A percentile compares a stretch with the other conserved stretches of the same genome.
These are phyloP conservation scores for Cichorium intybus DNA, from an alignment of 140 eudicot genomes.

Conservation along the genomic window DNA sequence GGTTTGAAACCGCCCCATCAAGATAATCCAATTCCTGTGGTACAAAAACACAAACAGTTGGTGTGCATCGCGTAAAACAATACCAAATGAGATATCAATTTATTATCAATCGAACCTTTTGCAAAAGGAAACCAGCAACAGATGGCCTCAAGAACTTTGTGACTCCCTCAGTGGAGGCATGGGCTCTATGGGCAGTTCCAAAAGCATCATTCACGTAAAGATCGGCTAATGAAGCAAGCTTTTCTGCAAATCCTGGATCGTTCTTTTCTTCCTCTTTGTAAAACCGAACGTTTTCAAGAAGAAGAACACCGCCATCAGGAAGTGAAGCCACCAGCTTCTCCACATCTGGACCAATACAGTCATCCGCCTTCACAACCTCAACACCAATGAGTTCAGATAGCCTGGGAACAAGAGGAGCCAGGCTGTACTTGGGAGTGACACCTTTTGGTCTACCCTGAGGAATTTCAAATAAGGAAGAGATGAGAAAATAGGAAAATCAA, in stretches of 20 bases:
- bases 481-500: neutral
- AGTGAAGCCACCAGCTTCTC: constrained; percentile 66
- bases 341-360: constrained; percentile 67
- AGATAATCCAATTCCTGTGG: constrained; percentile 96
- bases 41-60: constrained; percentile 15
- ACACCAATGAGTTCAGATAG: constrained; percentile 58
- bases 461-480: neutral
- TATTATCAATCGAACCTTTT: too few relatives aligned
- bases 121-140: constrained; percentile 92
- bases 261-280: constrained; percentile 84
- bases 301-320: constrained; percentile 68
- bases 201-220: constrained; percentile 69
- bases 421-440: constrained; percentile 66
- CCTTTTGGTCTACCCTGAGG: constrained; percentile 73
- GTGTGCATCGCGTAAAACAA: too few relatives aligned
- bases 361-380: constrained; percentile 69
- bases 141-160: constrained; percentile 85
- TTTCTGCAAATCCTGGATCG: constrained; percentile 50
- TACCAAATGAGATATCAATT: too few relatives aligned
- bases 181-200: constrained; percentile 97
- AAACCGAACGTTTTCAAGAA: constrained; percentile 69
- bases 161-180: constrained; percentile 98
- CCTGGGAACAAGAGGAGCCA: constrained; percentile 66
- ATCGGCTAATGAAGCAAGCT: constrained; percentile 58
- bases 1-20: constrained; percentile 84